Conservation (phyloP, 495 filamentous ascomycete species). For the Penicillium cosmopolitanum region DNA sequence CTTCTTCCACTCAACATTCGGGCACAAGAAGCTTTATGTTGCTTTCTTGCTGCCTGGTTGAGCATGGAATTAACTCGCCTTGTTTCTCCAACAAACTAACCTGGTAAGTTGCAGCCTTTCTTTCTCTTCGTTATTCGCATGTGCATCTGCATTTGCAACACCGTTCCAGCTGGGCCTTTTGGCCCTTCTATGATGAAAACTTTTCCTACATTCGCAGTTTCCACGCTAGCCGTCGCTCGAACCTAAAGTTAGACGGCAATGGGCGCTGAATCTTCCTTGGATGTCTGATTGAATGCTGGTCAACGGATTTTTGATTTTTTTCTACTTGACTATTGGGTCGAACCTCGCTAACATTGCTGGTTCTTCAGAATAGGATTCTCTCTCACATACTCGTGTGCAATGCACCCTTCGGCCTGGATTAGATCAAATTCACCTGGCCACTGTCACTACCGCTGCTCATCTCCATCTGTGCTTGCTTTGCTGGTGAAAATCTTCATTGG, state of each 20-base stretch:
- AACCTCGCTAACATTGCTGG: slow-evolving; percentile 28
- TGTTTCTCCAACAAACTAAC: slow-evolving; percentile 20
- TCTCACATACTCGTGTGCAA: neutral
- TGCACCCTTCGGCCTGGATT: neutral
- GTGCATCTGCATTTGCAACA: slow-evolving; percentile 15
- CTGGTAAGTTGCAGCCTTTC: slow-evolving; percentile 27
- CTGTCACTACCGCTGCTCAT: no score
- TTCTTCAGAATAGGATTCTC: slow-evolving; percentile 23
- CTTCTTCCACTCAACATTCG: slow-evolving; percentile 18
- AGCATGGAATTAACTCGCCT: neutral
- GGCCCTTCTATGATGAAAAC: slow-evolving; percentile 52
- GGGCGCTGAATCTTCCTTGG: slow-evolving; percentile 56
- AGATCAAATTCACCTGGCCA: no score
- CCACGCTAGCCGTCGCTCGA: slow-evolving; percentile 56
- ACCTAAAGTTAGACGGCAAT: slow-evolving; percentile 50
- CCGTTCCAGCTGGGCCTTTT: slow-evolving; percentile 20
- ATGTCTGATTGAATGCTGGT: slow-evolving; percentile 51
- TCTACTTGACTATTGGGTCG: slow-evolving; percentile 10
- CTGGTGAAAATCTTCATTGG: no score
- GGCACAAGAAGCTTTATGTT: slow-evolving; percentile 21
- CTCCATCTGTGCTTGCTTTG: no score
- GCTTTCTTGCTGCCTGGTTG: slow-evolving; percentile 4
- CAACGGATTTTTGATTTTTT: slow-evolving; percentile 13
- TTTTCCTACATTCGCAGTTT: slow-evolving; percentile 59
- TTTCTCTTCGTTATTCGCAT: slow-evolving; percentile 7